Evolutionary conservation across 2,329 filamentous ascomycete species (phyloP).

Genomic region (Acephala macrosclerotiorum): DNA sequence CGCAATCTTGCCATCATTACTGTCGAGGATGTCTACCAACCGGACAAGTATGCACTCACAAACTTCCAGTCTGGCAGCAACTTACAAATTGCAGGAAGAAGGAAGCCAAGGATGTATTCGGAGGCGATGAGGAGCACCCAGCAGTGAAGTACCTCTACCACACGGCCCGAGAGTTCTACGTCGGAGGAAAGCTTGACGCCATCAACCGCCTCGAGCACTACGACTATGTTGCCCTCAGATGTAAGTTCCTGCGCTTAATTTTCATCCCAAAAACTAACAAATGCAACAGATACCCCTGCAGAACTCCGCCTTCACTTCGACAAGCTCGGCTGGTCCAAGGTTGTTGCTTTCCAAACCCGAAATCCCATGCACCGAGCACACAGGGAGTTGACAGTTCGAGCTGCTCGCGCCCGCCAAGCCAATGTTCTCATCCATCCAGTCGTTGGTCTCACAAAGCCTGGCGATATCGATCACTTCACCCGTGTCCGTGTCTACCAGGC

Average conservation of each 20-base stretch:
- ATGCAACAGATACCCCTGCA: conserved; percentile 77
- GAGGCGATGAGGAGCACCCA: conserved; percentile 88
- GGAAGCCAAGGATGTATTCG: conserved; percentile 95
- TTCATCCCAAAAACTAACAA: background rate
- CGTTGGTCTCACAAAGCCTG: conserved; percentile 97
- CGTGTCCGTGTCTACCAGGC: conserved; percentile 99
- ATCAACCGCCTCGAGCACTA: conserved; percentile 97
- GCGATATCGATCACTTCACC: conserved; percentile 99
- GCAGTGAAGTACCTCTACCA: conserved; percentile 90
- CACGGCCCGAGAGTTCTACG: conserved; percentile 84
- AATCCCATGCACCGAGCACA: conserved; percentile 99
- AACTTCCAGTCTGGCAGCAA: background rate
- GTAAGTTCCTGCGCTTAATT: conserved; percentile 57
- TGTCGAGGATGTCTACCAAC: conserved; percentile 92
- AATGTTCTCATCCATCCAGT: conserved; percentile 99
- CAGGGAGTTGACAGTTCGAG: conserved; percentile 95
- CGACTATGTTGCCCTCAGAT: conserved; percentile 96
- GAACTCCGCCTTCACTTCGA: conserved; percentile 97
- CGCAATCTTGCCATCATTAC: conserved; percentile 95
- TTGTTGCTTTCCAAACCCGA: conserved; percentile 98
- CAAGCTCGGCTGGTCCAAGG: conserved; percentile 97
- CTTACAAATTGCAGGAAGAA: conserved; percentile 64
- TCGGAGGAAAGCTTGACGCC: conserved; percentile 95
- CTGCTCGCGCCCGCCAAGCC: conserved; percentile 92
- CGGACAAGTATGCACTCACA: conserved; percentile 78